These are phyloP conservation scores for Claviceps pazoutovae DNA, from an alignment of 2,329 filamentous ascomycete genomes.

Conservation along the genomic window DNA sequence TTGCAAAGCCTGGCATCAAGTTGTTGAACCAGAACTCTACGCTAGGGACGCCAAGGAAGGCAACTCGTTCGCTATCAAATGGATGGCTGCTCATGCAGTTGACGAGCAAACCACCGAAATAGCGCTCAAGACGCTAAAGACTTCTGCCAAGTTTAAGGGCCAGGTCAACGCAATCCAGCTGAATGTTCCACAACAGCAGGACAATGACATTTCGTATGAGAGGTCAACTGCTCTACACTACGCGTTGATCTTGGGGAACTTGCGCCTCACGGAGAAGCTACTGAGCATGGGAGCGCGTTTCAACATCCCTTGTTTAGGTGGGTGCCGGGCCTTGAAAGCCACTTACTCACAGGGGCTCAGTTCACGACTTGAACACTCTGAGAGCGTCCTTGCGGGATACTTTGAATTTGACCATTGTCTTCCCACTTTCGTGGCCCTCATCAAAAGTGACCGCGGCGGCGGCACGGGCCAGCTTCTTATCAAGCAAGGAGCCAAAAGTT, in stretches of 20 bases:
- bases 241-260: not conserved
- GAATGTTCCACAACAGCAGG: not conserved
- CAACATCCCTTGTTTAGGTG: not conserved
- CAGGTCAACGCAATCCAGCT: not conserved
- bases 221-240: slow-evolving; percentile 1
- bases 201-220: not conserved
- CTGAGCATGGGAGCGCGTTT: not conserved
- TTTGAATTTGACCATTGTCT: not conserved
- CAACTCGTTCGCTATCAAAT: slow-evolving; percentile 1
- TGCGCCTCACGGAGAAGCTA: not conserved
- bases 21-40: not conserved
- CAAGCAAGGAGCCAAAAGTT: not conserved
- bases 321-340: not conserved
- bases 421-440: not conserved
- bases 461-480: slow-evolving; percentile 1
- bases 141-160: not conserved
- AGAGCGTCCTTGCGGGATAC: not conserved
- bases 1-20: not conserved
- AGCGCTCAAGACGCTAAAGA: not conserved
- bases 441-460: not conserved
- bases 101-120: not conserved
- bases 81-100: not conserved
- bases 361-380: not conserved
- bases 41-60: not conserved
- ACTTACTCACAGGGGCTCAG: not conserved